Percentiles rank a stretch among this genome's conserved stretches.
Conservation (phyloP, 306 rosid genomes). For the Geum urbanum region DNA sequence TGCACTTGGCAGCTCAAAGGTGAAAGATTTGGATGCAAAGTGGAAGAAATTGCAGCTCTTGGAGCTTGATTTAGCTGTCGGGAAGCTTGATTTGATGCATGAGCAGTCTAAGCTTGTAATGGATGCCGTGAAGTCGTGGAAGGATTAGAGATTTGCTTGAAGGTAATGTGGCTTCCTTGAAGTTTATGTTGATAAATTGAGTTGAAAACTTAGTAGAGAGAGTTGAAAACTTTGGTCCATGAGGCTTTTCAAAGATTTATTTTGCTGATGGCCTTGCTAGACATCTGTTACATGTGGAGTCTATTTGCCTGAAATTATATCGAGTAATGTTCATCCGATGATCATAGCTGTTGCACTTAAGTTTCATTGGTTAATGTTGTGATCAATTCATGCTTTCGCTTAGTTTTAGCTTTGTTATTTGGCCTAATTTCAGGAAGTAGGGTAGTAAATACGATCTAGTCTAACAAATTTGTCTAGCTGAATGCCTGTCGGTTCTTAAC, state of each 20-base stretch:
- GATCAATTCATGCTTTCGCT: not conserved
- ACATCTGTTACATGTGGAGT: not conserved
- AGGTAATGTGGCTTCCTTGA: constrained; percentile 9
- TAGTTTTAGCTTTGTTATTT: not conserved
- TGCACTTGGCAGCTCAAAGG: constrained; percentile 28
- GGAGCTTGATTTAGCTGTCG: constrained; percentile 30
- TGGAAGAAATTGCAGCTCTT: constrained; percentile 34
- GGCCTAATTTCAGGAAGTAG: not conserved
- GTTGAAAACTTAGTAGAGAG: not conserved
- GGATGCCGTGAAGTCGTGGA: constrained; percentile 24
- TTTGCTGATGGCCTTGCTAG: constrained; percentile 4
- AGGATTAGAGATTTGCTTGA: constrained; percentile 9
- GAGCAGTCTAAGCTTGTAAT: constrained; percentile 30
- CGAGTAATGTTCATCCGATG: not conserved
- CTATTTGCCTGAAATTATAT: not conserved
- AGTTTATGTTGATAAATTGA: constrained; percentile 12
- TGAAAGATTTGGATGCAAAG: constrained; percentile 33
- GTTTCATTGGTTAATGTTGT: not conserved
- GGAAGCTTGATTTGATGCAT: constrained; percentile 28
- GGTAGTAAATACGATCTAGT: not conserved
- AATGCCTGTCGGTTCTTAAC: no score
- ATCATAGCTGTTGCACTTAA: not conserved
- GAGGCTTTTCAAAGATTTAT: not conserved
- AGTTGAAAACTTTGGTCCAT: constrained; percentile 5
- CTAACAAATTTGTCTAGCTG: not conserved